A percentile compares a stretch with the other conserved stretches of the same genome.
phyloP scores from a whole-genome alignment of 1,139 yeast genomes.

The Lodderomyces margitis region DNA sequence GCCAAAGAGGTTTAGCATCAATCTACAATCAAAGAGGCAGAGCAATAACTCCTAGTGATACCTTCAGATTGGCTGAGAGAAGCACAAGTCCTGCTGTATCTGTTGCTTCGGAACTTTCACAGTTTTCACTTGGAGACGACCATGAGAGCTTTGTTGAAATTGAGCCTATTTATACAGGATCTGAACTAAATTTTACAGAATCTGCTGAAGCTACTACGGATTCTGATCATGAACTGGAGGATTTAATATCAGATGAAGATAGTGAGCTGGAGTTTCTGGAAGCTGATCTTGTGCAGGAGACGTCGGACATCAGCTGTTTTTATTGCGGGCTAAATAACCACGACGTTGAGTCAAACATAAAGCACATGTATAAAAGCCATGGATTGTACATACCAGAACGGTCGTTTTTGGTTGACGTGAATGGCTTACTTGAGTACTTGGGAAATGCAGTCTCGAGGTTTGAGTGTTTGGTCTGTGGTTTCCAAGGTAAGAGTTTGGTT shows the following conservation, averaged over 20 bases:
- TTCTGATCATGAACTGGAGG: constrained; percentile 27
- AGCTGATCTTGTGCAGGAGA: constrained; percentile 5
- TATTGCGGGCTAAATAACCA: constrained; percentile 39
- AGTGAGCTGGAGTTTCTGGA: constrained; percentile 21
- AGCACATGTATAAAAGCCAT: constrained; percentile 48
- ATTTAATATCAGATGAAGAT: constrained; percentile 25
- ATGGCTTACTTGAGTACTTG: constrained; percentile 45
- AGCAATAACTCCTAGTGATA: constrained; percentile 7
- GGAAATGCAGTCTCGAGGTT: constrained; percentile 45
- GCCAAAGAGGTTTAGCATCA: constrained; percentile 12
- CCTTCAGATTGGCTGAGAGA: constrained; percentile 20
- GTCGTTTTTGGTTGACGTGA: constrained; percentile 37
- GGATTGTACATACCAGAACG: constrained; percentile 54
- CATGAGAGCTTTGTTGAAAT: constrained; percentile 23
- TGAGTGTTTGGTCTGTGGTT: constrained; percentile 54
- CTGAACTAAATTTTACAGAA: constrained; percentile 48
- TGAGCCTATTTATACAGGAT: constrained; percentile 42
- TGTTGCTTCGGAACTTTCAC: constrained; percentile 56
- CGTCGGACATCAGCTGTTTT: constrained; percentile 39
- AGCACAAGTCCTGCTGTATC: constrained; percentile 54
- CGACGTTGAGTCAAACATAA: constrained; percentile 42
- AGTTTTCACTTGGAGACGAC: constrained; percentile 63
- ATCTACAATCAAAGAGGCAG: constrained; percentile 15
- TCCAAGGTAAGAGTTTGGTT: constrained; percentile 45
- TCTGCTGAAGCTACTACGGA: constrained; percentile 39